Percentiles rank a stretch among this genome's conserved stretches.
These are phyloP conservation scores for Cyclostephanos tholiformis DNA, from an alignment of 108 stramenopile species.

Conservation along the genomic window DNA sequence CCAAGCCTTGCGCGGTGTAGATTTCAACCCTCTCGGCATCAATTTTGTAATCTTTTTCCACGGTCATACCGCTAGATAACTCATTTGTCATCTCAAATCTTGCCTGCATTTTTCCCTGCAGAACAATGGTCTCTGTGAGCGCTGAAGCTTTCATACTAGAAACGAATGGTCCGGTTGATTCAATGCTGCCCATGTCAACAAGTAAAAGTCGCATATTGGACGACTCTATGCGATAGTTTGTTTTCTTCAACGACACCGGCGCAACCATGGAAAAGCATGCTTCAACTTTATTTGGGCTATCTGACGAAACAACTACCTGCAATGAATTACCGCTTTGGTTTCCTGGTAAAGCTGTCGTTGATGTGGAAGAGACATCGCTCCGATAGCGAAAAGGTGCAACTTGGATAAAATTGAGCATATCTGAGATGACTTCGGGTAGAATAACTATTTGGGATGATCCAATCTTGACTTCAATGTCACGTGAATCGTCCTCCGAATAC, in stretches of 20 bases:
- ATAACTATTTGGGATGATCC: conserved; percentile 80
- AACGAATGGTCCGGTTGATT: conserved; percentile 27
- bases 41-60: conserved; percentile 59
- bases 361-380: not conserved
- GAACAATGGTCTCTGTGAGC: conserved; percentile 68
- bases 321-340: conserved; percentile 5
- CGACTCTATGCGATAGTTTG: conserved; percentile 42
- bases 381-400: conserved; percentile 14
- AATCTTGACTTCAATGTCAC: conserved; percentile 56
- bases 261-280: conserved; percentile 20
- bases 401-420: conserved; percentile 65
- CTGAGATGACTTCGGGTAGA: conserved; percentile 75
- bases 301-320: conserved; percentile 28
- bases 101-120: conserved; percentile 68
- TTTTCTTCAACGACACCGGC: conserved; percentile 21
- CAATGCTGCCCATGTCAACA: conserved; percentile 49
- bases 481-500: conserved; percentile 36
- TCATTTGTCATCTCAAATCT: conserved; percentile 42
- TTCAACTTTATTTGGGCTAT: conserved; percentile 39
- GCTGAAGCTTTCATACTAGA: conserved; percentile 23
- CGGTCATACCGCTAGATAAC: conserved; percentile 27
- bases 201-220: conserved; percentile 47
- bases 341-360: conserved; percentile 1
- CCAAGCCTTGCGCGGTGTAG: conserved; percentile 76
- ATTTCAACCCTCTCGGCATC: conserved; percentile 68